Conservation (phyloP, 1,284 basidiomycete species). For the Pisolithus thermaeus region DNA sequence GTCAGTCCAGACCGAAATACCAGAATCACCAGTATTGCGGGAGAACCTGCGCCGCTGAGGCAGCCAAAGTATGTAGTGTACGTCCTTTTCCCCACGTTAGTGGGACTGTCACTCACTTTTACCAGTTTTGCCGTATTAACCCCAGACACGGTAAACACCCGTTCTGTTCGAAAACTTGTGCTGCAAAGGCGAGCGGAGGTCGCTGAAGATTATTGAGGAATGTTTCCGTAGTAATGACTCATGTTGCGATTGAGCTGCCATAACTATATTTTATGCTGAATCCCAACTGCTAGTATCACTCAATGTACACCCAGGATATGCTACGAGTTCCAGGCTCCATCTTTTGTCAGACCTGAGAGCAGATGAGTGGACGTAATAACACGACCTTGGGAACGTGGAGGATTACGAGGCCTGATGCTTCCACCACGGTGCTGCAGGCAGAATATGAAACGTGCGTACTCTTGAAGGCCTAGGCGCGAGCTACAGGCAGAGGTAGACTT, state of each 20-base stretch:
- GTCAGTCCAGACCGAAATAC: slow-evolving; percentile 50
- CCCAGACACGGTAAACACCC: slow-evolving; percentile 31
- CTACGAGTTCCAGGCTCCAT: too few species aligned
- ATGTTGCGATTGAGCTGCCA: too few species aligned
- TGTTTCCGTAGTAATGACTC: too few species aligned
- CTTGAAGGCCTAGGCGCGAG: too few species aligned
- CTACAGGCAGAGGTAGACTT: slow-evolving; percentile 11
- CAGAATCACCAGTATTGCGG: slow-evolving; percentile 50
- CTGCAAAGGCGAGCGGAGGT: slow-evolving; percentile 19
- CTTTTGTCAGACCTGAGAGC: too few species aligned
- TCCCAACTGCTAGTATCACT: too few species aligned
- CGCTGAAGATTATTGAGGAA: slow-evolving; percentile 8
- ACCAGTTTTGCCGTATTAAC: slow-evolving; percentile 27
- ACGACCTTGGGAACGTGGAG: too few species aligned
- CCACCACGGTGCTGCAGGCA: too few species aligned
- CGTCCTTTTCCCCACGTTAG: slow-evolving; percentile 9
- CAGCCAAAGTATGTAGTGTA: slow-evolving; percentile 28
- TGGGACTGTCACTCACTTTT: background rate
- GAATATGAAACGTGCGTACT: too few species aligned
- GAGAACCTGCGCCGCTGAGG: slow-evolving; percentile 53
- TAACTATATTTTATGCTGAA: background rate
- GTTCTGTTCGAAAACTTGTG: slow-evolving; percentile 29
- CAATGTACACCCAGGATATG: too few species aligned
- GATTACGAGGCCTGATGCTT: too few species aligned
- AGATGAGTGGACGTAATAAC: too few species aligned